These are phyloP conservation scores for Rosa lucieae DNA, from an alignment of 306 rosid genomes.

Conservation along the genomic window DNA sequence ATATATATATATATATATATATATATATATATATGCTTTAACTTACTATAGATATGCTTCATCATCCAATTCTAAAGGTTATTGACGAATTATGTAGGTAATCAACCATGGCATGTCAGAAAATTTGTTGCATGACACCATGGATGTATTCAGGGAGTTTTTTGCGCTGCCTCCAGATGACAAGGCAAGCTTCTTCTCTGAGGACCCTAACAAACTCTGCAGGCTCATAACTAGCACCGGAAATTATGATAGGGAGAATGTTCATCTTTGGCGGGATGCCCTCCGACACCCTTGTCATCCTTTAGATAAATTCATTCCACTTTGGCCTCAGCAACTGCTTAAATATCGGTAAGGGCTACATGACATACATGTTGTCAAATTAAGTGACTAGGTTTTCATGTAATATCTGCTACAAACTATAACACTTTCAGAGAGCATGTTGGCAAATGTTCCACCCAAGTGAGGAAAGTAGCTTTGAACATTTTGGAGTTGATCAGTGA, in stretches of 20 bases:
- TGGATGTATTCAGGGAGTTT: slow-evolving; percentile 17
- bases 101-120: slow-evolving; percentile 23
- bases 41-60: too few species aligned
- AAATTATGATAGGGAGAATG: slow-evolving; percentile 5
- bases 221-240: slow-evolving; percentile 16
- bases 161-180: slow-evolving; percentile 21
- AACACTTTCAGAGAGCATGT: not conserved
- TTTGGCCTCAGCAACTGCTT: slow-evolving; percentile 15
- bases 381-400: not conserved
- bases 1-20: too few species aligned
- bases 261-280: slow-evolving; percentile 25
- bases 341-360: slow-evolving; percentile 2
- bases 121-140: slow-evolving; percentile 7
- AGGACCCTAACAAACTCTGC: slow-evolving; percentile 24
- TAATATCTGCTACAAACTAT: not conserved
- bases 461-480: slow-evolving; percentile 21
- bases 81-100: not conserved
- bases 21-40: not conserved
- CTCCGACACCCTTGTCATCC: slow-evolving; percentile 23
- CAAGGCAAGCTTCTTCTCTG: slow-evolving; percentile 16
- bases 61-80: not conserved
- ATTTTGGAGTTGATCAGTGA: slow-evolving; percentile 22
- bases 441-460: slow-evolving; percentile 18
- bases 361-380: not conserved
- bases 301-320: slow-evolving; percentile 5